Base-by-base conservation (phyloP, 2,329 filamentous ascomycete genomes). In the Xylaria arbuscula region DNA sequence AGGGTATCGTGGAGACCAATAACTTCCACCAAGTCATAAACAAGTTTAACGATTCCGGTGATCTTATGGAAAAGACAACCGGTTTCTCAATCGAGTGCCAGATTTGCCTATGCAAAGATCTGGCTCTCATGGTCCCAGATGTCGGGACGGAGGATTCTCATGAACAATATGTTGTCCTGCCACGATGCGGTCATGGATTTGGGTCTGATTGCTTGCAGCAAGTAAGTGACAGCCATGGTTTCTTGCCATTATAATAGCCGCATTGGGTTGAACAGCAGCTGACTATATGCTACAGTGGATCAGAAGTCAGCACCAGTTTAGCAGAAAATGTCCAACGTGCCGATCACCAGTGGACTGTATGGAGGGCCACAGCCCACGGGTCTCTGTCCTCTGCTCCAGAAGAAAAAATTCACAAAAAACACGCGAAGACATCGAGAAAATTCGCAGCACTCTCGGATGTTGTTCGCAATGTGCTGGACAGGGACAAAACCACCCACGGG, bases 141-240 rank as follows among this genome's bases (percentile, higher is more conserved):
- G 17, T 11, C 9, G 38, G 4, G 10, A 2, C 9, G 6, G 10
- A 5, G 15, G 54, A 53, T 6, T 38, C 15, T 10, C 56, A 65
- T 28, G 50, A 56, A 36, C 2, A 34, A 15, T 66, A 55, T 24
- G 7, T n/a, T 7, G 51, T 66, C 22, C 40, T 66, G 13, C 63
- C 57, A 34, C 32, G 22, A n/a, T 61, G 63, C 11, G 63, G 63
- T 10, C 63, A 66, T 28, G 63, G 28, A 1, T 66, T 61, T 42
- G 55, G 63, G 5, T 15, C 11, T 13, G 1, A 13, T n/a, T 66
- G 63, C 38, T 15, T 51, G 19, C 22, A 32, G 15, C 9, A 51
- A 7, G 48, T 51, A 51, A 5, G 48, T 51, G 15, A 13, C 9
- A 13, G 11, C 32, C 48, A 1, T 51, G n/a, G 4, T 17, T 6